A percentile compares a stretch with the other conserved stretches of the same genome.
Conservation (phyloP, 2,329 filamentous ascomycete species). For the Hypoxylon sp. region DNA sequence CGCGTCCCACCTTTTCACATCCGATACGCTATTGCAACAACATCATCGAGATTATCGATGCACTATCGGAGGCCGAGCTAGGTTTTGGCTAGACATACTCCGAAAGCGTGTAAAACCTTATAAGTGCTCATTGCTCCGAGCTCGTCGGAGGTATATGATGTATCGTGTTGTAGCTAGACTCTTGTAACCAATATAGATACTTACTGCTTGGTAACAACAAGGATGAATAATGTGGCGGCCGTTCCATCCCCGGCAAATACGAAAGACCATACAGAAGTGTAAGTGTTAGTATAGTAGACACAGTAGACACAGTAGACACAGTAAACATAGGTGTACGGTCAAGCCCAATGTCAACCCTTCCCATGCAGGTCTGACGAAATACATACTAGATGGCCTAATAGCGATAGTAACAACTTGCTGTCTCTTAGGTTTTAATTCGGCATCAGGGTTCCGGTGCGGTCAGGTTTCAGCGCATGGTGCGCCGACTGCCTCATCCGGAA, state of each 20-base stretch:
- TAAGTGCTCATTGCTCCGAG: slow-evolving; percentile 8
- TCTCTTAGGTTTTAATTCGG: slow-evolving; percentile 30
- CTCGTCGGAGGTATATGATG: slow-evolving; percentile 9
- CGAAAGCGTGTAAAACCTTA: slow-evolving; percentile 27
- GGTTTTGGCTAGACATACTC: slow-evolving; percentile 23
- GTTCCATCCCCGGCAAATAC: slow-evolving; percentile 36
- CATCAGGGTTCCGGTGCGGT: slow-evolving; percentile 34
- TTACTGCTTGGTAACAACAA: slow-evolving; percentile 6
- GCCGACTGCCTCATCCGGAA: slow-evolving; percentile 41
- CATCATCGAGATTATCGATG: slow-evolving; percentile 9
- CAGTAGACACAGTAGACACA: background rate
- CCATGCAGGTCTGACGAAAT: slow-evolving; percentile 39
- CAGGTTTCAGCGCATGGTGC: slow-evolving; percentile 42
- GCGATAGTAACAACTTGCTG: slow-evolving; percentile 34
- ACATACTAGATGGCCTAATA: slow-evolving; percentile 35
- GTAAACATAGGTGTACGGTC: slow-evolving; percentile 1
- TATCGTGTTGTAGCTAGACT: slow-evolving; percentile 35
- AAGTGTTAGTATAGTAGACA: no score
- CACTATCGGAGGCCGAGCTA: slow-evolving; percentile 28
- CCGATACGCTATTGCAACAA: slow-evolving; percentile 27
- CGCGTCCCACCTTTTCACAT: slow-evolving; percentile 28
- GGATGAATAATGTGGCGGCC: slow-evolving; percentile 2
- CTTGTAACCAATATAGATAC: slow-evolving; percentile 27
- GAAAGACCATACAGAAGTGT: slow-evolving; percentile 27
- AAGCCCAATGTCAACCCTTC: slow-evolving; percentile 20